Conservation (phyloP, 371 early-diverging fungal species). For the Dentiscutata heterogama region DNA sequence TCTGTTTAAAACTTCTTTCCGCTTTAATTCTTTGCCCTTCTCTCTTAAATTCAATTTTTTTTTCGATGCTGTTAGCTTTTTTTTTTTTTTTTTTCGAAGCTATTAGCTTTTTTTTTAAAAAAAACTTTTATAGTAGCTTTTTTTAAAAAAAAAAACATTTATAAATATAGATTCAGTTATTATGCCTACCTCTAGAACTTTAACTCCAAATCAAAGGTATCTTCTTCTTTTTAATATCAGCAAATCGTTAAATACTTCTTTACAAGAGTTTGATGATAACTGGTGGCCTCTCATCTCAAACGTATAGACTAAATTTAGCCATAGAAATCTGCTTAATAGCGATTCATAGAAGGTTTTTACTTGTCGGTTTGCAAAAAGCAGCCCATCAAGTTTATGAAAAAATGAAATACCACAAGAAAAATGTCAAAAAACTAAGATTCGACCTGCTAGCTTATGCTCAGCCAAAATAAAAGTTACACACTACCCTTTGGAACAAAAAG, state of each 20-base stretch:
- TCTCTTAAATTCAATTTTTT: too few relatives aligned
- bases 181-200: neutral
- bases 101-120: too few relatives aligned
- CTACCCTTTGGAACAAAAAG: neutral
- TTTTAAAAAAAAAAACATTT: too few relatives aligned
- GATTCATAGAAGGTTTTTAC: neutral
- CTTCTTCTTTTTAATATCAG: slow-evolving; percentile 21
- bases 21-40: too few relatives aligned
- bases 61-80: too few relatives aligned
- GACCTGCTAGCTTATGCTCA: neutral
- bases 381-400: neutral
- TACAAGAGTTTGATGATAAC: neutral
- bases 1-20: too few relatives aligned
- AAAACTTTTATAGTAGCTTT: too few relatives aligned
- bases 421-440: neutral
- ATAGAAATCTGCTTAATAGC: neutral
- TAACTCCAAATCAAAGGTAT: neutral
- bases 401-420: neutral
- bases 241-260: neutral
- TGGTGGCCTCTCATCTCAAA: slow-evolving; percentile 11
- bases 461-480: neutral
- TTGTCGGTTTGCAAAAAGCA: neutral
- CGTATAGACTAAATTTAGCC: neutral
- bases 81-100: too few relatives aligned
- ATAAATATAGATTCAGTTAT: too few relatives aligned